These are phyloP conservation scores for Rutstroemia sp. DNA, from an alignment of 2,329 filamentous ascomycete species.

Conservation along the genomic window DNA sequence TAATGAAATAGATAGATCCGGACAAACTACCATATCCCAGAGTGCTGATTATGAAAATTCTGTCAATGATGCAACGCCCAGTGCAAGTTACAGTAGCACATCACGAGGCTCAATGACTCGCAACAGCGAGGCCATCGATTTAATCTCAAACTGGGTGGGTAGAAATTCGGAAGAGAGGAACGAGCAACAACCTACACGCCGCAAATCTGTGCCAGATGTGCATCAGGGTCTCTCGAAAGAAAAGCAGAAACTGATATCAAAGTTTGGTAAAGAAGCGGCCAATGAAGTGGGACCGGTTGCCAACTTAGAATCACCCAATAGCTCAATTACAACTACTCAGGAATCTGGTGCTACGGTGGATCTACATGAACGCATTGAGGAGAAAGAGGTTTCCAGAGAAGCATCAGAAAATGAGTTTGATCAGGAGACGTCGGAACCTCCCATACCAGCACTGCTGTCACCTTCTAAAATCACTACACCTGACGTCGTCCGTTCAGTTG, in stretches of 20 bases:
- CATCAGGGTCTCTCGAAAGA: slow-evolving; percentile 20
- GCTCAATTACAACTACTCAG: slow-evolving; percentile 15
- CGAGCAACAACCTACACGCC: slow-evolving; percentile 4
- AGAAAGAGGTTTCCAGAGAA: slow-evolving; percentile 10
- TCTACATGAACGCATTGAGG: slow-evolving; percentile 23
- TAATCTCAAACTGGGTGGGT: slow-evolving; percentile 41
- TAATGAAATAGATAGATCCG: slow-evolving; percentile 10
- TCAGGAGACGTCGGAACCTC: slow-evolving; percentile 11
- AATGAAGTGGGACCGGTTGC: slow-evolving; percentile 10
- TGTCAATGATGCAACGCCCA: slow-evolving; percentile 6
- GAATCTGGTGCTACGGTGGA: slow-evolving; percentile 10
- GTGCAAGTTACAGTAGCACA: slow-evolving; percentile 8
- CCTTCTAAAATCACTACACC: slow-evolving; percentile 19
- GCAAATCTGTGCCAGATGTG: not conserved
- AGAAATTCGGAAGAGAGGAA: slow-evolving; percentile 29
- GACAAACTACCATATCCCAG: slow-evolving; percentile 9
- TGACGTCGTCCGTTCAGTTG: slow-evolving; percentile 21
- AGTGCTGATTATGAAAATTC: slow-evolving; percentile 12
- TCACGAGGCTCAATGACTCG: slow-evolving; percentile 18
- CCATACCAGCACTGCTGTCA: slow-evolving; percentile 22
- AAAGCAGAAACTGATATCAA: slow-evolving; percentile 22
- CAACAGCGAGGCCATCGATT: slow-evolving; percentile 27
- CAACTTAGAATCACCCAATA: slow-evolving; percentile 14
- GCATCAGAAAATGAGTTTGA: not conserved
- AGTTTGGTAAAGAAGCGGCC: slow-evolving; percentile 17